These are phyloP conservation scores for Linaria vulgaris DNA, from an alignment of 257 asterid species.

Conservation along the genomic window DNA sequence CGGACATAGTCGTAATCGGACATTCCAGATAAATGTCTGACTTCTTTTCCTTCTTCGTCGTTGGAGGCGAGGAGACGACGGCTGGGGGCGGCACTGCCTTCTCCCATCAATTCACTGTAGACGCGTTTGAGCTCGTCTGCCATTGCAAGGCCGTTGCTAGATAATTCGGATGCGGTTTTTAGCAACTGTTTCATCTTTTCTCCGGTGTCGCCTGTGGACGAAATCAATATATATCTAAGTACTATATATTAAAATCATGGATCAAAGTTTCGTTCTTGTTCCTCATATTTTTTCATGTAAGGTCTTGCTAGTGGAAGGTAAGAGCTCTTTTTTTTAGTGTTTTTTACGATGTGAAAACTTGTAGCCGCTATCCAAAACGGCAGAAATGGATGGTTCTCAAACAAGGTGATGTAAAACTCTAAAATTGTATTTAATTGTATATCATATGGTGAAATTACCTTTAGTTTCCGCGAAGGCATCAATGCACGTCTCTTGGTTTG, in stretches of 20 bases:
- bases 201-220: constrained; percentile 42
- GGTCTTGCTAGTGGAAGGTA: no score
- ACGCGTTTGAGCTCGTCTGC: constrained; percentile 32
- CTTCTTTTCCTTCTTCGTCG: not conserved
- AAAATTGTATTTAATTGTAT: no score
- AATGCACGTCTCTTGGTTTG: constrained; percentile 63
- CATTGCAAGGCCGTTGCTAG: constrained; percentile 72
- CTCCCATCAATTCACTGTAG: constrained; percentile 10
- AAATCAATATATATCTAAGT: no score
- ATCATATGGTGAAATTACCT: constrained; percentile 19
- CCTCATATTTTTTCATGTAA: no score
- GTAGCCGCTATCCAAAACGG: no score
- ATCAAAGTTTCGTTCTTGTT: no score
- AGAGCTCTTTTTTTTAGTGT: no score
- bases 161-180: constrained; percentile 39
- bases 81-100: not conserved
- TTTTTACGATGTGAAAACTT: no score
- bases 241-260: no score
- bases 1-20: no score
- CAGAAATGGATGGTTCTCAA: no score
- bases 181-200: constrained; percentile 62
- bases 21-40: not conserved
- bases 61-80: constrained; percentile 3
- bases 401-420: no score
- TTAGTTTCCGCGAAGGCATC: constrained; percentile 64